A percentile compares a stretch with the other conserved stretches of the same genome.
These are phyloP conservation scores for Populus hybrid DNA, from an alignment of 441 rosid species.

Conservation along the genomic window DNA sequence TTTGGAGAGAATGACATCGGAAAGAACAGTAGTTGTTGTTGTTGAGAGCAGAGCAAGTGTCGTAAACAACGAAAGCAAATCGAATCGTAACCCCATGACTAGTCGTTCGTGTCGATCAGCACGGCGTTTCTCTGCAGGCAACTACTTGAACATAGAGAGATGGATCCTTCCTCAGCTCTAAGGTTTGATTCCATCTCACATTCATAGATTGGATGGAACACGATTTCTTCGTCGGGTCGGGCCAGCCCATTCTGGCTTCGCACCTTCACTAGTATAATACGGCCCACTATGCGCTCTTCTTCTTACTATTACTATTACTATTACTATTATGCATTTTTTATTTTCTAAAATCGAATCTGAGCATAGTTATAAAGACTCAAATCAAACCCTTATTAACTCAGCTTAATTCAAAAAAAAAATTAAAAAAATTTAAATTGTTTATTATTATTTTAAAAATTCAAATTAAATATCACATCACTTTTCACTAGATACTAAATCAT, in stretches of 20 bases:
- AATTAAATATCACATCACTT: too few relatives aligned
- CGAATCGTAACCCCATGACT: conserved; percentile 20
- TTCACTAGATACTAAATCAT: too few relatives aligned
- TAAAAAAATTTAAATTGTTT: too few relatives aligned
- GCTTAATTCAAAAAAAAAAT: too few relatives aligned
- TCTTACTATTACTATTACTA: too few relatives aligned
- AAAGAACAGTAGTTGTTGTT: conserved; percentile 43
- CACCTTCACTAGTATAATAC: too few relatives aligned
- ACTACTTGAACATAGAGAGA: not conserved
- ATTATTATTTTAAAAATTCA: too few relatives aligned
- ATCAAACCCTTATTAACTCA: too few relatives aligned
- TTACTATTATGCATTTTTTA: too few relatives aligned
- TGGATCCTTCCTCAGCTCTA: not conserved
- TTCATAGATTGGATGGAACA: not conserved
- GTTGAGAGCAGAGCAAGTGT: conserved; percentile 35
- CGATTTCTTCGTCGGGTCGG: not conserved
- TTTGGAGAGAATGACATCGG: conserved; percentile 83
- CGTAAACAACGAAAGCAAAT: conserved; percentile 30
- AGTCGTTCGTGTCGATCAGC: not conserved
- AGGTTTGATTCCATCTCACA: not conserved
- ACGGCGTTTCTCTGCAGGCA: not conserved
- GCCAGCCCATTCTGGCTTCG: not conserved
- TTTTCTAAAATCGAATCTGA: too few relatives aligned
- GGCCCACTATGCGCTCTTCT: not conserved
- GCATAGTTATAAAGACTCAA: too few relatives aligned